A percentile compares a stretch with the other conserved stretches of the same genome.
Evolutionary conservation across 805 yeast genomes (phyloP).

Genomic region (Candida quercuum): DNA sequence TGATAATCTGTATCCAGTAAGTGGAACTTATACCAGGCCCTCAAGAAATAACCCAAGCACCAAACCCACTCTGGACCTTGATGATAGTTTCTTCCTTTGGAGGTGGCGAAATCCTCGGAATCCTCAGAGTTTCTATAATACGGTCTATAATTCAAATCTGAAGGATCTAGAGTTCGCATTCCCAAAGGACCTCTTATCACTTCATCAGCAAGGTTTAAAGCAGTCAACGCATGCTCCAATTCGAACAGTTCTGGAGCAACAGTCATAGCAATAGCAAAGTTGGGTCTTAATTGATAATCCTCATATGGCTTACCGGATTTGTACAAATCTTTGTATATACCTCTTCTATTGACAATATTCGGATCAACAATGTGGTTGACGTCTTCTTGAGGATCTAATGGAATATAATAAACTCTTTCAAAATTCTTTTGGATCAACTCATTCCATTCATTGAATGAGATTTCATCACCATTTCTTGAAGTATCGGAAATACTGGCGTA

Average conservation of each 20-base stretch:
- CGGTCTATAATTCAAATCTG: conserved; percentile 89
- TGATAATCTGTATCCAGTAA: conserved; percentile 32
- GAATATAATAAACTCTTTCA: conserved; percentile 76
- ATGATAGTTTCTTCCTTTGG: conserved; percentile 95
- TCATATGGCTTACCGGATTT: conserved; percentile 81
- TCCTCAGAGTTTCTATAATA: conserved; percentile 79
- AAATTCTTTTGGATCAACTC: conserved; percentile 61
- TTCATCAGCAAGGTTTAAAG: conserved; percentile 67
- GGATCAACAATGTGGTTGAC: conserved; percentile 54
- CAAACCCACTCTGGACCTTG: conserved; percentile 99
- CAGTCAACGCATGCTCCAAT: conserved; percentile 51
- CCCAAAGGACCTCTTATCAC: conserved; percentile 86
- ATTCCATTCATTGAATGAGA: conserved; percentile 71
- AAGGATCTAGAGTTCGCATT: conserved; percentile 87
- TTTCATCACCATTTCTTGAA: conserved; percentile 45
- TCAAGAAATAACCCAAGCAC: conserved; percentile 80
- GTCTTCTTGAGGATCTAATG: conserved; percentile 60
- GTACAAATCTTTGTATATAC: conserved; percentile 87
- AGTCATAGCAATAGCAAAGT: conserved; percentile 87
- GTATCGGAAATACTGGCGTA: conserved; percentile 51
- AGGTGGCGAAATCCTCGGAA: conserved; percentile 79
- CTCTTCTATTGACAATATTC: conserved; percentile 75
- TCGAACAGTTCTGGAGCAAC: conserved; percentile 92
- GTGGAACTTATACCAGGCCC: conserved; percentile 65
- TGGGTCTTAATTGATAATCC: conserved; percentile 90